Base-by-base conservation (phyloP, 2,329 filamentous ascomycete genomes). In the Hymenoscyphus albidus region DNA sequence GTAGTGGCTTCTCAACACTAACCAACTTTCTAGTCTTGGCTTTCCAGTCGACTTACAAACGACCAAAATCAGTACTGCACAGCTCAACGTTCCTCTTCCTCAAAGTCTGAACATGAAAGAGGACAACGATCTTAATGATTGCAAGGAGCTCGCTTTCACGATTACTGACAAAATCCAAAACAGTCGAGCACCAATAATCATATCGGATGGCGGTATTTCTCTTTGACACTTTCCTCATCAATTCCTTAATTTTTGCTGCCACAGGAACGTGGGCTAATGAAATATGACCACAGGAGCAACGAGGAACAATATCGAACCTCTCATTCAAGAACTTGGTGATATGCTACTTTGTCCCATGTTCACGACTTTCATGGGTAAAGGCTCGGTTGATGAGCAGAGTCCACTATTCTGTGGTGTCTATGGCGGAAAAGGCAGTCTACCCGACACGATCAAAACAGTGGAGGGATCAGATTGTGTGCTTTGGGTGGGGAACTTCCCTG, bases 141-240 rank as follows among this genome's bases (percentile, higher is more conserved):
- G 83, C 13, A 54, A 81, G 0, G 77, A 81, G 51, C 66, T 71
- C 0, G 77, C 80, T 1, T 79, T 80, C 59, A 77, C 78, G 58
- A 82, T 82, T 0, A 66, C 82, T 58, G 82, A 85, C 60, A 69
- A 83, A 1, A 78, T 84, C 0, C 83, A 85, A 62, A 82, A 81
- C 5, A 79, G 64, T 62, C 22, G 2, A 5, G 18, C 10, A 32
- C 22, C 9, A 1, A 16, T 56, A 9, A 27, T 58, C n/a, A 42
- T 42, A n/a, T 39, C 35, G 9, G 57, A 39, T 39, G 57, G 27
- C 32, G 54, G 54, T 22, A 58, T 16, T 18, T 1, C 31, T 58
- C 39, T 42, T 12, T 54, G 40, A 2, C 38, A 2, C 51, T 22
- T 39, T 51, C 4, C 10, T 27, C 40, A 4, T 13, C 9, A 9